phyloP scores from a whole-genome alignment of 108 stramenopile species.

The Pseudonitzschia pungens region DNA sequence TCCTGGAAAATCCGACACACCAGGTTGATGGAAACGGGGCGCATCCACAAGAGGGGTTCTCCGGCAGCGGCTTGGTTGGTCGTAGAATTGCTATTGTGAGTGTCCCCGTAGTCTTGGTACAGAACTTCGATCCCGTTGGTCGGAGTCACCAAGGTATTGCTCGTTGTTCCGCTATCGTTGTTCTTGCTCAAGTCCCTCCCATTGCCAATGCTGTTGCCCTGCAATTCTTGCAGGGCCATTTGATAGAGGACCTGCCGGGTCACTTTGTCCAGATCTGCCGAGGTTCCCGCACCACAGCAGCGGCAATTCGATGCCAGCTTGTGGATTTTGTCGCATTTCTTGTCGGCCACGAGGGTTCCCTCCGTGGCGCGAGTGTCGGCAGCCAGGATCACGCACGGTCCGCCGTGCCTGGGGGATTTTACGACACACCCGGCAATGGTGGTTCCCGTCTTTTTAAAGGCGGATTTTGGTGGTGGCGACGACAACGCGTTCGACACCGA shows the following conservation, averaged over 20 bases:
- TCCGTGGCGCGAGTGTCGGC: constrained; percentile 82
- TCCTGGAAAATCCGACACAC: constrained; percentile 56
- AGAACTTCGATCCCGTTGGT: constrained; percentile 13
- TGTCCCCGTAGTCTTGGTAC: constrained; percentile 21
- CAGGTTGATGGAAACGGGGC: constrained; percentile 40
- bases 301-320: constrained; percentile 45
- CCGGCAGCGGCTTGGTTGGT: too few species aligned
- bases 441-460: constrained; percentile 61
- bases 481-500: background rate
- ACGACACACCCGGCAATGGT: constrained; percentile 65
- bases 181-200: background rate
- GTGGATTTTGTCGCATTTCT: constrained; percentile 71
- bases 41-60: constrained; percentile 17
- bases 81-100: too few species aligned
- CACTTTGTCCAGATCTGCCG: constrained; percentile 77
- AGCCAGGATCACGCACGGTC: constrained; percentile 48
- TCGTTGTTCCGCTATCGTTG: background rate
- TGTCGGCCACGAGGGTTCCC: constrained; percentile 78
- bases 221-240: constrained; percentile 23
- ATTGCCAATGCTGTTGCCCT: constrained; percentile 33
- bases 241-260: constrained; percentile 52
- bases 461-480: background rate
- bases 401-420: background rate
- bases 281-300: constrained; percentile 84
- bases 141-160: background rate